Evolutionary conservation across 2,329 filamentous ascomycete genomes (phyloP), one percentile per base, ranked within the genome.

Genomic region (Dactylellina parvicollis): DNA sequence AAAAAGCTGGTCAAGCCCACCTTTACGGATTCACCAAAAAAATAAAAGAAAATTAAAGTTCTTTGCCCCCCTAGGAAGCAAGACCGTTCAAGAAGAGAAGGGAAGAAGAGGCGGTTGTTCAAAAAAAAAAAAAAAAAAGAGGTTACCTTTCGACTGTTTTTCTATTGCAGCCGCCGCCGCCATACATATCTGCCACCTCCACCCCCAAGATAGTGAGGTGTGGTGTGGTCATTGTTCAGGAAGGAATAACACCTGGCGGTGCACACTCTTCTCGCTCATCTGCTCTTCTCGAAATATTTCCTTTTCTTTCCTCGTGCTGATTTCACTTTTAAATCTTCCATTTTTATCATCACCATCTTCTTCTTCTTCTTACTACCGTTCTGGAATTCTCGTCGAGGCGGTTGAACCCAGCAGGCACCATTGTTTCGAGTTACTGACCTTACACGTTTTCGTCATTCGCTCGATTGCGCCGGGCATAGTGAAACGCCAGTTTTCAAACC

Each of bases 1-100:
- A 73, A 73, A 72, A 66, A 61, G 60, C 60, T 66, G 69, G 52
- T 56, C 60, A 73, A 73, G 69, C 69, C 69, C 69, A 72, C 67
- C 49, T 52, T 64, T 34, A 59, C 59, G 52, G 50, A 44, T 44
- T 49, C 54, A 49, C 49, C 20, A 57, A n/a, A 47, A 65, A 36
- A 55, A 32, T 36, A 36, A 57, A 66, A 56, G 59, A 61, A 52
- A 73, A 66, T 57, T 61, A 66, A 73, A 50, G 44, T 73, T 66
- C 55, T 61, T 65, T 59, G 46, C 60, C 60, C 69, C 67, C 65
- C 47, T 18, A 18, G 18, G 42, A 52, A 70, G 55, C 56, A 59
- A 57, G 46, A 71, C 32, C 28, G 47, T 61, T 56, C 8, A 34
- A 26, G 44, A 56, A 59, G 26, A 44, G 57, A 49, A 55, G 50